Evolutionary conservation across 208 protist genomes (phyloP).

Genomic region (Leishmania major): DNA sequence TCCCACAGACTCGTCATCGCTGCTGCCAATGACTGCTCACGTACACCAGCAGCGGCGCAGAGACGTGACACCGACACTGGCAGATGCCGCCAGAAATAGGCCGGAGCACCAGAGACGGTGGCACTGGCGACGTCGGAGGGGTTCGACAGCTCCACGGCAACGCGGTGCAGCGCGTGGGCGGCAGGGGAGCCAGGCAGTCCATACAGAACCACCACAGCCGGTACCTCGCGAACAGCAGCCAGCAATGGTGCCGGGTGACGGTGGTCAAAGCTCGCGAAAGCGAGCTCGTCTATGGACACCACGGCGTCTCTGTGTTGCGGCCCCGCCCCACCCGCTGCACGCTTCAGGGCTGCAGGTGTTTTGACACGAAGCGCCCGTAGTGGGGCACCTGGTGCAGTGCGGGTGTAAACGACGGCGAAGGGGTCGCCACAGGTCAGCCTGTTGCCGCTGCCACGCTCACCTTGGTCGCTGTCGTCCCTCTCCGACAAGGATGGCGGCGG

Average conservation of each 20-base stretch:
- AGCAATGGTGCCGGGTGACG: not conserved
- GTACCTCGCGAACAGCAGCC: constrained; percentile 1
- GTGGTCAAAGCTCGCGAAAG: constrained; percentile 13
- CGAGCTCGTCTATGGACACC: constrained; percentile 4
- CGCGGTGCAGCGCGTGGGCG: constrained; percentile 36
- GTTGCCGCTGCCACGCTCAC: not conserved
- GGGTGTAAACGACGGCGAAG: constrained; percentile 25
- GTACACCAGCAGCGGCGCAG: constrained; percentile 5
- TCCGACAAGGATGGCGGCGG: not conserved
- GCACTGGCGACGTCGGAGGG: not conserved
- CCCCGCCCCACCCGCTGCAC: not conserved
- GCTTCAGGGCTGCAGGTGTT: not conserved
- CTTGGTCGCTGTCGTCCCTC: not conserved
- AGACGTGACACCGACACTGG: constrained; percentile 38
- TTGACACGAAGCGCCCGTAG: not conserved
- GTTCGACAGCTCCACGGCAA: constrained; percentile 19
- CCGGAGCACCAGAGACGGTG: not conserved
- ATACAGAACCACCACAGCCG: constrained; percentile 52
- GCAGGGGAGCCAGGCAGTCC: constrained; percentile 53
- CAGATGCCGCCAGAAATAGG: constrained; percentile 64
- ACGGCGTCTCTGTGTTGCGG: not conserved
- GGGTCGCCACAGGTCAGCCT: constrained; percentile 13
- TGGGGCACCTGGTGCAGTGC: not conserved
- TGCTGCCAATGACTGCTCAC: not conserved
- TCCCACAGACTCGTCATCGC: constrained; percentile 31